Base-by-base conservation (phyloP, 345 rosid genomes). In the Camelina neglecta region DNA sequence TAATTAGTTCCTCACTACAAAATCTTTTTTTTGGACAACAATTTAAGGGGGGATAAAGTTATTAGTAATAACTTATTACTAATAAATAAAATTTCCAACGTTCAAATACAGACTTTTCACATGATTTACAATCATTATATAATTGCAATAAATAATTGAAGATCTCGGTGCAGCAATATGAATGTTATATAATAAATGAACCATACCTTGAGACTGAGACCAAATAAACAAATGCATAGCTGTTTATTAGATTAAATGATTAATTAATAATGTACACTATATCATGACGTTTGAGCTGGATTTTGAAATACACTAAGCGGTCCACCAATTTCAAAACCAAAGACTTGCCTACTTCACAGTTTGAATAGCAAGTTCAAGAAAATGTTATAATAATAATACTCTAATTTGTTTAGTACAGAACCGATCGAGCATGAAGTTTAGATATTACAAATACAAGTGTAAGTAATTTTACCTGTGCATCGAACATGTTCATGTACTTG, bases 401-500 rank as follows among this genome's bases (percentile, higher is more conserved):
- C n/a, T 15, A 23, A 0, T 51, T 31, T 49, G 5, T 18, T 36
- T 36, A 68, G 23, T 55, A 7, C 2, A 38, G 0, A 69, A 31
- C 41, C 24, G 18, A 18, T 18, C 18, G 2, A 39, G 6, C 7
- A 11, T 38, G 20, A 11, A 20, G 33, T 6, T 60, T 20, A 41
- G 10, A 11, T 31, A 51, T 6, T 50, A 6, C 8, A 21, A 39
- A 0, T 50, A 6, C 8, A 21, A 39, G 0, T 33, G 5, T 48
- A 33, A 6, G 2, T 5, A 21, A 23, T n/a, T 41, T n/a, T 53
- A 91, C 97, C 96, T 93, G 98, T 13, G 98, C 98, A 26, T 93
- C 97, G 21, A 91, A 93, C 98, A 93, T 93, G 87, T 88, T 91
- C 96, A 79, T 87, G 94, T 93, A 93, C 80, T 66, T 84, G 73